These are phyloP conservation scores for Vigna mungo DNA, from an alignment of 306 rosid genomes.

Conservation along the genomic window DNA sequence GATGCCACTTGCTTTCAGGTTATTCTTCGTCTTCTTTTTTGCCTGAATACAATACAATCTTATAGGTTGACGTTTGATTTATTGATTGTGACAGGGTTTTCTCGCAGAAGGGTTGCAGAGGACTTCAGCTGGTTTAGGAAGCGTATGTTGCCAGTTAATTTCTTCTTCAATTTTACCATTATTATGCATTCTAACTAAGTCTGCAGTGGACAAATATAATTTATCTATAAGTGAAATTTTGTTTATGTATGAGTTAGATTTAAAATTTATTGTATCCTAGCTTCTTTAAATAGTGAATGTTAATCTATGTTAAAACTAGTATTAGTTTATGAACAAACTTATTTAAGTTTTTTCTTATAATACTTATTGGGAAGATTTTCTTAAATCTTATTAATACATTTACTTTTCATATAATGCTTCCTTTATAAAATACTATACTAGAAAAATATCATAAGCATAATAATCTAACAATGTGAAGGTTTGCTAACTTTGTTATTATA, in stretches of 20 bases:
- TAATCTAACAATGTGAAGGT: not conserved
- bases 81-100: constrained; percentile 67
- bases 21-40: not conserved
- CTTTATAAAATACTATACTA: not conserved
- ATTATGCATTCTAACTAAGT: too few relatives aligned
- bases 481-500: too few relatives aligned
- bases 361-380: not conserved
- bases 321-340: too few relatives aligned
- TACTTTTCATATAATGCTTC: too few relatives aligned
- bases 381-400: not conserved
- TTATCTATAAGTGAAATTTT: too few relatives aligned
- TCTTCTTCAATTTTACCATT: constrained; percentile 31
- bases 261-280: too few relatives aligned
- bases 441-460: not conserved
- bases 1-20: constrained; percentile 93
- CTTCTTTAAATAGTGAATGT: too few relatives aligned
- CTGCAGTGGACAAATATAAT: too few relatives aligned
- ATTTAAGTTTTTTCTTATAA: too few relatives aligned
- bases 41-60: not conserved
- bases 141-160: constrained; percentile 61
- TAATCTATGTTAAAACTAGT: too few relatives aligned
- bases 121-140: constrained; percentile 97
- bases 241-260: too few relatives aligned
- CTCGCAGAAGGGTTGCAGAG: constrained; percentile 84
- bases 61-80: not conserved